Evolutionary conservation across 768 basidiomycete species (phyloP).

Genomic region (Mycena rosella): DNA sequence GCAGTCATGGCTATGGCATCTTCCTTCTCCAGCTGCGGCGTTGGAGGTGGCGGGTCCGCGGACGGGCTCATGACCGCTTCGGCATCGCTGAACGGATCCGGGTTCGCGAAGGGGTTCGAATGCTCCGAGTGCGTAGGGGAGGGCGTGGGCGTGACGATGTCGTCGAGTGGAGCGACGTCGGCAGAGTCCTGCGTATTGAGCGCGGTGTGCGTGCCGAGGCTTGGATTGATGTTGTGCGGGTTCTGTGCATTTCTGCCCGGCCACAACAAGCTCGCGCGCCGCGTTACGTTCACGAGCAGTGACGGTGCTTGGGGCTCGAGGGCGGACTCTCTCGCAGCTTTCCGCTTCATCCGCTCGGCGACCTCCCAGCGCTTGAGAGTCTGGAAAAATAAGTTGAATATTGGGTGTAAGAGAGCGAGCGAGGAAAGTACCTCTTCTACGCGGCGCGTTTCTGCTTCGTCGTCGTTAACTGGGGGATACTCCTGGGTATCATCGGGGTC

Average conservation of each 20-base stretch:
- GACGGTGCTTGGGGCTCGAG: slow-evolving; percentile 51
- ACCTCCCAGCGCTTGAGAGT: slow-evolving; percentile 84
- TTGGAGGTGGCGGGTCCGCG: slow-evolving; percentile 32
- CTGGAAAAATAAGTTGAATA: slow-evolving; percentile 52
- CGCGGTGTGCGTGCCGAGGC: slow-evolving; percentile 58
- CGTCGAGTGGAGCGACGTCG: slow-evolving; percentile 68
- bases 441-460: slow-evolving; percentile 74
- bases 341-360: slow-evolving; percentile 81
- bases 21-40: slow-evolving; percentile 28
- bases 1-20: slow-evolving; percentile 16
- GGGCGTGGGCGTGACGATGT: slow-evolving; percentile 59
- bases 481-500: slow-evolving; percentile 41
- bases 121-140: slow-evolving; percentile 53
- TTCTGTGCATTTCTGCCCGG: slow-evolving; percentile 51
- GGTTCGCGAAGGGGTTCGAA: slow-evolving; percentile 62
- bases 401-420: slow-evolving; percentile 15
- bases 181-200: slow-evolving; percentile 65
- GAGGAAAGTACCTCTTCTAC: slow-evolving; percentile 73
- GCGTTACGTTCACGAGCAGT: slow-evolving; percentile 68
- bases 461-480: slow-evolving; percentile 80
- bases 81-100: slow-evolving; percentile 65
- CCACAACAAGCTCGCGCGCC: slow-evolving; percentile 72
- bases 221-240: slow-evolving; percentile 38
- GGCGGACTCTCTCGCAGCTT: slow-evolving; percentile 72
- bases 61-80: slow-evolving; percentile 45